Evolutionary conservation across 148 eudicot species (phyloP).

Genomic region (Agrostemma githago): DNA sequence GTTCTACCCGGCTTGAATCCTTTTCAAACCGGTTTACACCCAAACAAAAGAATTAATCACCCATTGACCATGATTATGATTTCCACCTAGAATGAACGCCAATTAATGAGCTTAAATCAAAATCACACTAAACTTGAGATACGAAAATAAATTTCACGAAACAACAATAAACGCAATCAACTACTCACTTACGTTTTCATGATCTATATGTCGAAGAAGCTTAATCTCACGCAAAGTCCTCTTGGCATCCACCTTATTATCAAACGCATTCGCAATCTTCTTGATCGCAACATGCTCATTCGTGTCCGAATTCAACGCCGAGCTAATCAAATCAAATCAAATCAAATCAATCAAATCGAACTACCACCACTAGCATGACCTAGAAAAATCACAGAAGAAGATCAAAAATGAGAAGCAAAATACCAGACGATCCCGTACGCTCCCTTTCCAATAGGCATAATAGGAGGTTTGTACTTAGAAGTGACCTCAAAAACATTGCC

Average conservation of each 20-base stretch:
- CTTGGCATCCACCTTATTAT: slow-evolving; percentile 88
- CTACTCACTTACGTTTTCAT: slow-evolving; percentile 83
- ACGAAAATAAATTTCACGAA: neutral
- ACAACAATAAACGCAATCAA: neutral
- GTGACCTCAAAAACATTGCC: slow-evolving; percentile 91
- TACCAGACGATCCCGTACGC: slow-evolving; percentile 99
- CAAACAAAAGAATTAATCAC: neutral
- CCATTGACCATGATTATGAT: neutral
- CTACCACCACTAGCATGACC: neutral
- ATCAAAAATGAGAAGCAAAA: neutral
- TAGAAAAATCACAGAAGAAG: neutral
- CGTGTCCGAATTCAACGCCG: slow-evolving; percentile 85
- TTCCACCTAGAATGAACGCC: neutral
- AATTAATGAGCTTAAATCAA: neutral
- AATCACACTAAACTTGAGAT: neutral
- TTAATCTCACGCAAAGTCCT: slow-evolving; percentile 93
- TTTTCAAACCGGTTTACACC: no score
- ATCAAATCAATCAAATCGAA: neutral
- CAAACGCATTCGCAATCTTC: slow-evolving; percentile 96
- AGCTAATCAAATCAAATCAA: slow-evolving; percentile 37
- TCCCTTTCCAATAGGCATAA: slow-evolving; percentile 96
- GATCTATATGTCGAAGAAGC: slow-evolving; percentile 92
- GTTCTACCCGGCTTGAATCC: no score
- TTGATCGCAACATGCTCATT: slow-evolving; percentile 83
- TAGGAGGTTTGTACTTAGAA: slow-evolving; percentile 82